Conservation (phyloP, 2,329 filamentous ascomycete genomes). For the Lasiodiplodia gonubiensis region DNA sequence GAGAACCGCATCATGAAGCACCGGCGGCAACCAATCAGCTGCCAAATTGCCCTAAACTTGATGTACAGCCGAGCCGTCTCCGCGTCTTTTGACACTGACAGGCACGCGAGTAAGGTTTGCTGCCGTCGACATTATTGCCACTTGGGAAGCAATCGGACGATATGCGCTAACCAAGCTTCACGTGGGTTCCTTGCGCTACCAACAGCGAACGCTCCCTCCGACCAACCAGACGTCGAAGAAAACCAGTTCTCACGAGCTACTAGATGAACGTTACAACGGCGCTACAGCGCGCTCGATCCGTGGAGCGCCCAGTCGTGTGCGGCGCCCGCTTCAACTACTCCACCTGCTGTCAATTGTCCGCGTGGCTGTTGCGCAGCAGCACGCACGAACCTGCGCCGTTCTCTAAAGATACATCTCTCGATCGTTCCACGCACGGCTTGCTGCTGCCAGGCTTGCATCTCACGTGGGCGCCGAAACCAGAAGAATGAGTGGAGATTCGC, state of each 20-base stretch:
- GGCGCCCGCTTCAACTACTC: not conserved
- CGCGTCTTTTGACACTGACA: not conserved
- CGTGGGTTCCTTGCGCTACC: conserved; percentile 17
- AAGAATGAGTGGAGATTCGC: conserved; percentile 11
- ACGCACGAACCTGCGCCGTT: not conserved
- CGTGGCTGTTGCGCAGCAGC: conserved; percentile 4
- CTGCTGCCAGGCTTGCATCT: conserved; percentile 13
- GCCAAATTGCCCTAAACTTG: not conserved
- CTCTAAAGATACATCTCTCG: not conserved
- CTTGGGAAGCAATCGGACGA: conserved; percentile 7
- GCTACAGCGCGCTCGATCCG: conserved; percentile 4
- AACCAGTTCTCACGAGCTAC: conserved; percentile 5
- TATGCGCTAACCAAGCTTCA: conserved; percentile 20
- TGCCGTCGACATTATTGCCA: conserved; percentile 10
- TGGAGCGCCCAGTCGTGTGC: not conserved
- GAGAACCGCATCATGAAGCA: not conserved
- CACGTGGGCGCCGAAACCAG: conserved; percentile 17
- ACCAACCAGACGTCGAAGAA: not conserved
- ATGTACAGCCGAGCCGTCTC: not conserved
- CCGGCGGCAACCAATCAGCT: not conserved
- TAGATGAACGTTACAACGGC: conserved; percentile 14
- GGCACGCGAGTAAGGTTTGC: conserved; percentile 15
- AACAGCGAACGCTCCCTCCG: not conserved
- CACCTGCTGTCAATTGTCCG: conserved; percentile 16
- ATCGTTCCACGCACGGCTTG: conserved; percentile 3